Base-by-base conservation (phyloP, 768 basidiomycete genomes). In the Agrocybe praecox region DNA sequence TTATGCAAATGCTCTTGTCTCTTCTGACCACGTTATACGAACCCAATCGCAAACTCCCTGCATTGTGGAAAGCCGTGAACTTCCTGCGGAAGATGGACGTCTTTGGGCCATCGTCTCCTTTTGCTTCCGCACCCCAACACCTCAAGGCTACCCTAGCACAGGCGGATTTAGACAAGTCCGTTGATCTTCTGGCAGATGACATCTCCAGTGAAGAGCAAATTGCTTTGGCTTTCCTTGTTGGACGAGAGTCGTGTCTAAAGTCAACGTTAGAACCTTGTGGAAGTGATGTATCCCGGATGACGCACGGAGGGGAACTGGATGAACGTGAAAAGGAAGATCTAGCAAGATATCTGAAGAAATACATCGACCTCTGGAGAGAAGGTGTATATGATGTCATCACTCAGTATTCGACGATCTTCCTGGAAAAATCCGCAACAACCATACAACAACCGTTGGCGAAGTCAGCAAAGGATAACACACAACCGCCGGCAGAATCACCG, bases 321-420 rank as follows among this genome's bases (percentile, higher is more conserved):
- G 85, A 88, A 49, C 73, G 82, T 50, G 85, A 88, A 57, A 81
- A 80, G 55, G 87, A 88, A 56, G 91, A 92, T 55, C 78, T 91
- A 44, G 84, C 88, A 33, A 76, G 88, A 33, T 94, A 88, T 72
- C 76, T 96, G 59, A 88, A 92, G 65, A 88, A 85, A 67, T 95
- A 94, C 71, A 85, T 96, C 61, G 96, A 96, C 66, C 72, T 87
- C 11, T 97, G 96, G 88, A 79, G 95, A 51, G 96, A 98, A 73
- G 88, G 91, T 46, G 90, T 94, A 19, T 91, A 96, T 74, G 94
- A 98, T 70, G 85, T 96, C 70, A 81, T 96, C 62, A 90, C 90
- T 15, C 94, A 96, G 67, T 97, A 87, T 65, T 82, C 88, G 2
- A 87, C 93, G 36, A 94, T 97, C 60, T 96, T 98, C 71, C 83